A percentile compares a stretch with the other conserved stretches of the same genome.
Evolutionary conservation across 345 rosid species (phyloP).

Genomic region (Eucalyptus regnans): DNA sequence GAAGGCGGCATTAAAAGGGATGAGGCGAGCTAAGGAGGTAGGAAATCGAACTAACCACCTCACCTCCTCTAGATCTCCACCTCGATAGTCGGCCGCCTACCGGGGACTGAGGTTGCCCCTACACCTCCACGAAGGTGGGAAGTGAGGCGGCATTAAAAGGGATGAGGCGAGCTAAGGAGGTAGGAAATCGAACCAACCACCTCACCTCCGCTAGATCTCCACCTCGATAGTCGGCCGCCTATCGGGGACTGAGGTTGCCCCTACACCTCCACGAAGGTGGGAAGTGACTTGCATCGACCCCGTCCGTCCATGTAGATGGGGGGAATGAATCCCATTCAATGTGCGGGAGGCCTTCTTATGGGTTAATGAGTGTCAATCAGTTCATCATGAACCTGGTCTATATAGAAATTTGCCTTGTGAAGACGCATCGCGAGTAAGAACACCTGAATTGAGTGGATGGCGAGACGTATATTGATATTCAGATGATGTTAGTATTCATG

Average conservation of each 20-base stretch:
- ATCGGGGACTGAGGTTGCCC: not conserved
- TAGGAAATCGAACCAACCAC: not conserved
- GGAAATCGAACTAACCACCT: not conserved
- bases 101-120: not conserved
- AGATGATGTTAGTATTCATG: not conserved
- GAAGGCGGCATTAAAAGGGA: not conserved
- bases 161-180: not conserved
- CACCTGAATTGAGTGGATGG: not conserved
- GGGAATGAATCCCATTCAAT: not conserved
- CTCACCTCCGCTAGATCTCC: not conserved
- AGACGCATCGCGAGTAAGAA: not conserved
- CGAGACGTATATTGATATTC: not conserved
- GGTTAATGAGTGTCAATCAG: not conserved
- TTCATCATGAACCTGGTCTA: not conserved
- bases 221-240: not conserved
- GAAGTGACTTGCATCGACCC: not conserved
- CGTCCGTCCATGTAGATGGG: not conserved
- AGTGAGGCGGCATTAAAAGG: not conserved
- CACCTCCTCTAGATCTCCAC: not conserved
- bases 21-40: not conserved
- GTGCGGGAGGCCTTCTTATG: not conserved
- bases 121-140: not conserved
- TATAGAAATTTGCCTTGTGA: not conserved
- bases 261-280: not conserved
- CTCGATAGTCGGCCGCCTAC: not conserved